Evolutionary conservation across 768 basidiomycete genomes (phyloP).

Genomic region (Mycena latifolia): DNA sequence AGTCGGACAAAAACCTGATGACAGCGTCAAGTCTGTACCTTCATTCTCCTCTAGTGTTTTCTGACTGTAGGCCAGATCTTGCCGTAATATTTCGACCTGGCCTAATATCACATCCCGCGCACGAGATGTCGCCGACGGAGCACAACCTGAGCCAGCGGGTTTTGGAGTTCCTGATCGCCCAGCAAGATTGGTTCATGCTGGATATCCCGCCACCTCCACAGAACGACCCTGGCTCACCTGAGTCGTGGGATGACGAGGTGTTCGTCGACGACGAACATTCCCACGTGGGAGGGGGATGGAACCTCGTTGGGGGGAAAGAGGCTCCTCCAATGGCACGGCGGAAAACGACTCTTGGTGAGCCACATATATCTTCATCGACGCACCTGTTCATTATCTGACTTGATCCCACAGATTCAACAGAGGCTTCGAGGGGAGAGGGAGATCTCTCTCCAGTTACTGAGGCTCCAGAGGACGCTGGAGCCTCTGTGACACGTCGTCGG

Average conservation of each 20-base stretch:
- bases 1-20: slow-evolving; percentile 95
- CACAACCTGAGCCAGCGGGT: slow-evolving; percentile 91
- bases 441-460: slow-evolving; percentile 65
- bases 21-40: slow-evolving; percentile 85
- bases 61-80: slow-evolving; percentile 69
- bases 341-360: slow-evolving; percentile 44
- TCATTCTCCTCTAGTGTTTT: slow-evolving; percentile 10
- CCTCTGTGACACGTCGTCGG: slow-evolving; percentile 68
- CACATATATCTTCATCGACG: slow-evolving; percentile 25
- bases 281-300: slow-evolving; percentile 64
- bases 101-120: slow-evolving; percentile 88
- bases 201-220: slow-evolving; percentile 82
- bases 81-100: slow-evolving; percentile 98
- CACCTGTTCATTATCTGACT: neutral
- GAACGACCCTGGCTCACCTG: slow-evolving; percentile 34
- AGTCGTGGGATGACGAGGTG: slow-evolving; percentile 58
- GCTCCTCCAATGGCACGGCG: slow-evolving; percentile 48
- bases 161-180: slow-evolving; percentile 95
- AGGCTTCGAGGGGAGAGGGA: slow-evolving; percentile 44
- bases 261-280: slow-evolving; percentile 63
- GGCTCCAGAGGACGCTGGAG: slow-evolving; percentile 49
- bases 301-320: slow-evolving; percentile 53
- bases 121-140: slow-evolving; percentile 88
- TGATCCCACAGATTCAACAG: slow-evolving; percentile 38
- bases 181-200: slow-evolving; percentile 96